Conservation (phyloP, 768 basidiomycete genomes). For the Rhodotorula graminis region DNA sequence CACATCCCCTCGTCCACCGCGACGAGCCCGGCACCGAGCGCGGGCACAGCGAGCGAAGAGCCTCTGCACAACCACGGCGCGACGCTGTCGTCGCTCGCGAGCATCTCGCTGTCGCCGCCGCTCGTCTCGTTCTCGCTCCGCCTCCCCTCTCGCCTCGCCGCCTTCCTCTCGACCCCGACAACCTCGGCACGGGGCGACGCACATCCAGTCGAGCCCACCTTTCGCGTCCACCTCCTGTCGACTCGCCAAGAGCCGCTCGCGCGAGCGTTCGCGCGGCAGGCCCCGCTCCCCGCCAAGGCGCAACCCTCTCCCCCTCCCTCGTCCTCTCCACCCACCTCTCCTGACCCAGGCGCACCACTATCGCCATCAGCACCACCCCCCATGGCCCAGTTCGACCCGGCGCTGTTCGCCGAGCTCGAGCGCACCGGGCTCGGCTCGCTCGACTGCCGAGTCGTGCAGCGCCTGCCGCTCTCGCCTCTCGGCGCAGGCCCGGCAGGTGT, state of each 20-base stretch:
- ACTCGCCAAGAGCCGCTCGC: slow-evolving; percentile 62
- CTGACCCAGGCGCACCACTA: slow-evolving; percentile 49
- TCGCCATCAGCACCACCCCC: background rate
- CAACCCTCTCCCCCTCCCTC: slow-evolving; percentile 45
- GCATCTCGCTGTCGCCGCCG: slow-evolving; percentile 84
- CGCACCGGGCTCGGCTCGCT: slow-evolving; percentile 62
- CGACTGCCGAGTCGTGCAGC: slow-evolving; percentile 64
- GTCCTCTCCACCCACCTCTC: slow-evolving; percentile 48
- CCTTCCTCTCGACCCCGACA: slow-evolving; percentile 50
- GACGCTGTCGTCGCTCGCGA: slow-evolving; percentile 87
- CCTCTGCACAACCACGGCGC: slow-evolving; percentile 66
- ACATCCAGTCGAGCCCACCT: slow-evolving; percentile 31
- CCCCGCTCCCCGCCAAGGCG: slow-evolving; percentile 16
- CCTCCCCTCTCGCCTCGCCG: slow-evolving; percentile 80
- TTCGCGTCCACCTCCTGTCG: slow-evolving; percentile 78
- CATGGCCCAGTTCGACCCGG: slow-evolving; percentile 55
- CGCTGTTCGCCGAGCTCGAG: slow-evolving; percentile 38
- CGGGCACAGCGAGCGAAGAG: slow-evolving; percentile 30
- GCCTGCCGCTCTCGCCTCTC: slow-evolving; percentile 60
- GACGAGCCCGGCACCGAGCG: background rate
- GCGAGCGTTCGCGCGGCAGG: slow-evolving; percentile 63
- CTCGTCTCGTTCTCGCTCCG: slow-evolving; percentile 85
- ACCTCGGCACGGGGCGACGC: slow-evolving; percentile 25
- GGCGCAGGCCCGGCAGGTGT: slow-evolving; percentile 14
- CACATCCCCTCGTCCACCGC: slow-evolving; percentile 50